Percentiles rank a stretch among this genome's conserved stretches.
Evolutionary conservation across 2,329 filamentous ascomycete species (phyloP).

Genomic region (Phaeosphaeriaceae sp.): DNA sequence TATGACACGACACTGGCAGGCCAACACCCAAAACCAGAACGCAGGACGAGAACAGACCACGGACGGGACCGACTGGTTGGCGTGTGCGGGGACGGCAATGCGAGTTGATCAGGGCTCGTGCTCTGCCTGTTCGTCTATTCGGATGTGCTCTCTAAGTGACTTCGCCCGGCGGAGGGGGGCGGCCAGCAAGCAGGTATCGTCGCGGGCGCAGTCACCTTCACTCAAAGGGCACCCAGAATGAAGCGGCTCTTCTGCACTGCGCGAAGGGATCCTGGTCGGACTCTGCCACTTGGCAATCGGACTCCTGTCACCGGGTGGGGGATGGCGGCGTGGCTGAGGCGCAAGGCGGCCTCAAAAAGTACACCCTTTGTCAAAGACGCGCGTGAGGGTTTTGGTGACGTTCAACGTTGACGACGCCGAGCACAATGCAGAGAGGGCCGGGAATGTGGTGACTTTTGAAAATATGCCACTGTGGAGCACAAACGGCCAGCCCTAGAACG

Average conservation of each 20-base stretch:
- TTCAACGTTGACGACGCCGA: slow-evolving; percentile 4
- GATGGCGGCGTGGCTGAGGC: neutral
- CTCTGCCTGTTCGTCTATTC: slow-evolving; percentile 4
- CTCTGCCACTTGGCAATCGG: slow-evolving; percentile 18
- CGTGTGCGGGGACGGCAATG: slow-evolving; percentile 21
- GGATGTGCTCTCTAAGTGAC: neutral
- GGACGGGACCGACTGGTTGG: slow-evolving; percentile 23
- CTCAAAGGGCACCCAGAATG: neutral
- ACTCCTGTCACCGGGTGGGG: slow-evolving; percentile 4
- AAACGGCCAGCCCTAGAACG: neutral
- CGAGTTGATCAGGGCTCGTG: slow-evolving; percentile 2
- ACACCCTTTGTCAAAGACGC: slow-evolving; percentile 1
- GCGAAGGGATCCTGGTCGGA: slow-evolving; percentile 17
- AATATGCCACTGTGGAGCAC: slow-evolving; percentile 1
- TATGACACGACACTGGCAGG: slow-evolving; percentile 1
- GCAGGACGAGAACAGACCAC: slow-evolving; percentile 5
- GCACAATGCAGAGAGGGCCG: neutral
- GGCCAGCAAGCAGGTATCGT: neutral
- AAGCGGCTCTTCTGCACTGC: neutral
- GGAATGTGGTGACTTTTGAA: slow-evolving; percentile 2
- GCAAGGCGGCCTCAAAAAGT: neutral
- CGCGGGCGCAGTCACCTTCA: neutral
- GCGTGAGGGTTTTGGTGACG: slow-evolving; percentile 1
- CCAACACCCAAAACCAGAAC: neutral
- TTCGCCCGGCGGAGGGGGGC: neutral